phyloP scores from a whole-genome alignment of 495 filamentous ascomycete species.

The Pseudevernia furfuracea region DNA sequence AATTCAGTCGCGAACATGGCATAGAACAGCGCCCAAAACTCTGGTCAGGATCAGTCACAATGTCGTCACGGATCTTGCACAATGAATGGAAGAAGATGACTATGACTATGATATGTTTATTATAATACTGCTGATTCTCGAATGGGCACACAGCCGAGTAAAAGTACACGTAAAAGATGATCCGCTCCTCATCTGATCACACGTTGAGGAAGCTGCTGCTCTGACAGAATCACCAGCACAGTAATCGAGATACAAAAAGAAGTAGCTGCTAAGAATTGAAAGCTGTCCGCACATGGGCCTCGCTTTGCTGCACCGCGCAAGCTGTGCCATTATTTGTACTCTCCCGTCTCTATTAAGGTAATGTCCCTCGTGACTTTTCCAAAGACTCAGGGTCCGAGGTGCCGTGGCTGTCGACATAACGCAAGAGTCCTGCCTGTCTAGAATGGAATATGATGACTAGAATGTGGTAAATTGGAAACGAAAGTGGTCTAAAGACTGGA shows the following conservation, averaged over 20 bases:
- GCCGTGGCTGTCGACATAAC: constrained; percentile 13
- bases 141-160: constrained; percentile 2
- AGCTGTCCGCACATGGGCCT: constrained; percentile 8
- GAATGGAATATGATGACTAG: constrained; percentile 19
- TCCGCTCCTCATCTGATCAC: constrained; percentile 8
- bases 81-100: neutral
- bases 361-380: constrained; percentile 17
- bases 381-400: constrained; percentile 17
- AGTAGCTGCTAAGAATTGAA: constrained; percentile 10
- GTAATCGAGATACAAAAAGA: constrained; percentile 18
- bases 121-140: constrained; percentile 8
- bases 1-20: neutral
- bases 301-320: neutral
- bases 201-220: constrained; percentile 16
- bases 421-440: constrained; percentile 16
- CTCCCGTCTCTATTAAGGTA: constrained; percentile 6
- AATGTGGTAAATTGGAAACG: constrained; percentile 17
- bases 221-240: constrained; percentile 15
- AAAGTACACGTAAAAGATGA: constrained; percentile 18
- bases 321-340: constrained; percentile 10
- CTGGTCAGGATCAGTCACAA: neutral
- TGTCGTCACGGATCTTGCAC: too few species aligned
- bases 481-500: constrained; percentile 10
- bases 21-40: too few species aligned
- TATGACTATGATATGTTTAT: constrained; percentile 6